A percentile compares a stretch with the other conserved stretches of the same genome.
Conservation (phyloP, 352 stramenopile species). For the Pythium plurisporium region DNA sequence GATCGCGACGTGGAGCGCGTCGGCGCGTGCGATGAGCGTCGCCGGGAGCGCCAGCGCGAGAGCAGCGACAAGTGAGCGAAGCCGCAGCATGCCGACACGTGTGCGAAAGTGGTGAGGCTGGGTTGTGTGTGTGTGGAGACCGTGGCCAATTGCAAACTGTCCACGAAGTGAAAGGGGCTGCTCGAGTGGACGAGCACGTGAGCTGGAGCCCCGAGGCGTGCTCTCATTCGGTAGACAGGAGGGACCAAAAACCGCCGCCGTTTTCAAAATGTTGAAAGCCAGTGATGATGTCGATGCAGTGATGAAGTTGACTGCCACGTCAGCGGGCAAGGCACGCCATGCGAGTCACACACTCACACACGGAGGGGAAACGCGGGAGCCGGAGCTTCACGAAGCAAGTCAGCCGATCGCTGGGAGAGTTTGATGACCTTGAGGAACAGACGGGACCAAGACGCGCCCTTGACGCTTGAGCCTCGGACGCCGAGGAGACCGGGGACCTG, state of each 20-base stretch:
- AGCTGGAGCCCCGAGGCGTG: background rate
- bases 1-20: constrained; percentile 22
- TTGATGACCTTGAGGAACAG: too few species aligned
- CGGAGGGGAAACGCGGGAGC: too few species aligned
- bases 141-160: background rate
- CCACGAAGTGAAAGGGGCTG: background rate
- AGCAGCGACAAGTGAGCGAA: background rate
- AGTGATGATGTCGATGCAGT: too few species aligned
- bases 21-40: background rate
- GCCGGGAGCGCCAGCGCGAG: background rate
- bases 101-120: background rate
- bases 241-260: too few species aligned
- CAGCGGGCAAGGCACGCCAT: background rate
- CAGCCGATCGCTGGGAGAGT: too few species aligned
- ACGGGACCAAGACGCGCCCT: too few species aligned
- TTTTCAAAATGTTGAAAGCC: too few species aligned
- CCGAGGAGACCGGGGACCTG: too few species aligned
- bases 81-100: background rate
- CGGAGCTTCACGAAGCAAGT: too few species aligned
- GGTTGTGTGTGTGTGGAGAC: background rate
- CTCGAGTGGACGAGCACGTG: background rate
- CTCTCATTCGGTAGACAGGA: background rate
- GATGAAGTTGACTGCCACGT: too few species aligned
- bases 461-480: too few species aligned
- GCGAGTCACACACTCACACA: too few species aligned